Evolutionary conservation across 2,329 filamentous ascomycete species (phyloP).

Genomic region (Raffaelea deltoideospora): DNA sequence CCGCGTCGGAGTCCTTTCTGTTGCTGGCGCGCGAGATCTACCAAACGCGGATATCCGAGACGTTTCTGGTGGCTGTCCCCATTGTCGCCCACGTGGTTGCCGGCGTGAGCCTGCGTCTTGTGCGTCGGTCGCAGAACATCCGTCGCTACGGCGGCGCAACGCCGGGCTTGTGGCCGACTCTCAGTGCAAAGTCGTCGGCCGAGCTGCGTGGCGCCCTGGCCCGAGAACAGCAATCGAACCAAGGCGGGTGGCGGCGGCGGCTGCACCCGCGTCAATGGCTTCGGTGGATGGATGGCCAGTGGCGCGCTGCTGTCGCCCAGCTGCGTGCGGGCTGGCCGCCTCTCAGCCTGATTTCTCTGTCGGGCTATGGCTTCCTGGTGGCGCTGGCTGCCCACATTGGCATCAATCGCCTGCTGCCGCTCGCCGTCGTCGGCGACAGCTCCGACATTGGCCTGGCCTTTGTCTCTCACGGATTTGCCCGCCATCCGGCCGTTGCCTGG

Average conservation of each 20-base stretch:
- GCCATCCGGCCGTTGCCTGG: constrained; percentile 51
- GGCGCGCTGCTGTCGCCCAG: constrained; percentile 9
- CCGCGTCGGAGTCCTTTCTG: constrained; percentile 68
- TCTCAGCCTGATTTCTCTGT: constrained; percentile 51
- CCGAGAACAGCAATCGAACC: too few relatives aligned
- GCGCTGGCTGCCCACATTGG: constrained; percentile 57
- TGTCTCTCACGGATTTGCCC: constrained; percentile 71
- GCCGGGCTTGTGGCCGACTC: constrained; percentile 30
- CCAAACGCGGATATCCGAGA: constrained; percentile 68
- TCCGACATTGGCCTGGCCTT: constrained; percentile 76
- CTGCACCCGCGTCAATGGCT: background rate
- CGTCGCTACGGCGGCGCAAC: constrained; percentile 60
- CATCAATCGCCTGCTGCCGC: constrained; percentile 61
- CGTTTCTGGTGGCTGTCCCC: constrained; percentile 62
- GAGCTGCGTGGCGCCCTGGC: too few relatives aligned
- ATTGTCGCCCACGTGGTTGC: constrained; percentile 61
- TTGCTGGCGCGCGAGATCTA: constrained; percentile 87
- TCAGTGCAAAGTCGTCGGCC: too few relatives aligned
- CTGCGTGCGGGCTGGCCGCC: constrained; percentile 44
- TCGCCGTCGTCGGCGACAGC: constrained; percentile 66
- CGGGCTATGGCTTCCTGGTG: constrained; percentile 56
- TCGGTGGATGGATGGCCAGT: too few relatives aligned
- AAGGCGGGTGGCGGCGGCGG: background rate
- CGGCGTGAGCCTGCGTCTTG: constrained; percentile 61
- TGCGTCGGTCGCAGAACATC: constrained; percentile 57